Evolutionary conservation across 2,329 filamentous ascomycete genomes (phyloP).

Genomic region (Sphaerostilbella broomeana): DNA sequence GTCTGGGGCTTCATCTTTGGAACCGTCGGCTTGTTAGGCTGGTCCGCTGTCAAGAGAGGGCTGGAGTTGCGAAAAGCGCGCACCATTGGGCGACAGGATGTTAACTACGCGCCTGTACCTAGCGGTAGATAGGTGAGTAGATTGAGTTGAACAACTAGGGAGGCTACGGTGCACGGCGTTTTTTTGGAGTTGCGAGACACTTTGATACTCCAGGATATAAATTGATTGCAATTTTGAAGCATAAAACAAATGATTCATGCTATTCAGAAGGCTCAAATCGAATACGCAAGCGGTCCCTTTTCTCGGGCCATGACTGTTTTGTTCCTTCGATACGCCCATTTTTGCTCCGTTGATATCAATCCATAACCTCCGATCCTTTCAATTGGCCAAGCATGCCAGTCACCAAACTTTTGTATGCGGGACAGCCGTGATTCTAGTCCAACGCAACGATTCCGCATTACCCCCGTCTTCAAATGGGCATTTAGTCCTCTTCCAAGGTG

Average conservation of each 20-base stretch:
- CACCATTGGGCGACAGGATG: constrained; percentile 23
- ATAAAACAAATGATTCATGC: too few relatives aligned
- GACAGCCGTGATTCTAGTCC: too few relatives aligned
- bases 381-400: neutral
- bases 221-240: too few relatives aligned
- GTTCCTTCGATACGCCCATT: constrained; percentile 9
- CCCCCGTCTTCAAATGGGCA: neutral
- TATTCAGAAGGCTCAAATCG: too few relatives aligned
- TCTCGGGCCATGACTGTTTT: too few relatives aligned
- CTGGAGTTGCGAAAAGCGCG: constrained; percentile 34
- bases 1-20: constrained; percentile 58
- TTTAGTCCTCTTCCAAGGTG: constrained; percentile 46
- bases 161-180: neutral
- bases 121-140: constrained; percentile 7
- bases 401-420: neutral
- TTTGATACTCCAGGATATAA: too few relatives aligned
- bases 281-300: too few relatives aligned
- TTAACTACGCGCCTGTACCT: constrained; percentile 26
- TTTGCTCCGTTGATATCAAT: neutral
- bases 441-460: neutral
- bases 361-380: neutral
- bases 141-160: neutral
- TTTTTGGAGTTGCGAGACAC: neutral
- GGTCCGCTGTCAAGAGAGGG: constrained; percentile 48
- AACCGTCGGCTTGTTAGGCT: constrained; percentile 52